phyloP scores from a whole-genome alignment of 73 alveolate species.

The Breviolum minutum region DNA sequence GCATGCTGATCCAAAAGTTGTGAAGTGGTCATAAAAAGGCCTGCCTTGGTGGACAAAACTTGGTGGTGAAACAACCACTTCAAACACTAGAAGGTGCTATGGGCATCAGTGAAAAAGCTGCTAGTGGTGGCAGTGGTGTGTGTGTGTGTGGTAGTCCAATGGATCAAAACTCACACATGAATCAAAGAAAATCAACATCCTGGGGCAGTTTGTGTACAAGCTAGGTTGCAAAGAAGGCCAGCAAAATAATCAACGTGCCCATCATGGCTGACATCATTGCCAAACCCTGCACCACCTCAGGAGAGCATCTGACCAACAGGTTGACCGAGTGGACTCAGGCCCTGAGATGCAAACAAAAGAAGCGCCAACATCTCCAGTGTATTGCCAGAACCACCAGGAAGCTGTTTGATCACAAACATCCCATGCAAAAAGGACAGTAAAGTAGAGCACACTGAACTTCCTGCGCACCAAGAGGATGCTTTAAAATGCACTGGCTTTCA shows the following conservation, averaged over 20 bases:
- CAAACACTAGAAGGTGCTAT: not conserved
- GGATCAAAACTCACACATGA: too few relatives aligned
- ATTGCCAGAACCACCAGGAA: constrained; percentile 95
- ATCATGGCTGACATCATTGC: constrained; percentile 86
- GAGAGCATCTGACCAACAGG: not conserved
- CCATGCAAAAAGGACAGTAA: constrained; percentile 88
- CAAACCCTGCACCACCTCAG: constrained; percentile 70
- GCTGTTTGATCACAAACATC: constrained; percentile 93
- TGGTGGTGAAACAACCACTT: not conserved
- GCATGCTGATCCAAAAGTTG: constrained; percentile 80
- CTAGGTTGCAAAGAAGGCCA: constrained; percentile 50
- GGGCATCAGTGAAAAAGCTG: not conserved
- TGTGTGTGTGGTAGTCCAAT: too few relatives aligned
- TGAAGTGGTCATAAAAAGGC: constrained; percentile 57
- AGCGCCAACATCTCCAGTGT: constrained; percentile 90
- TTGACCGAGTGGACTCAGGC: not conserved
- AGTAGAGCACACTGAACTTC: constrained; percentile 89
- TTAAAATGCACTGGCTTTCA: not conserved
- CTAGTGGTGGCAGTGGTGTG: not conserved
- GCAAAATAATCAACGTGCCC: constrained; percentile 57
- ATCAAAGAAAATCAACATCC: too few relatives aligned
- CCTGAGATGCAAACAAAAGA: constrained; percentile 9
- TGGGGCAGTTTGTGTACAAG: not conserved
- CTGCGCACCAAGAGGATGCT: not conserved
- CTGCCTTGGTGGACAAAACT: not conserved